These are phyloP conservation scores for Vickermania spadyakhi DNA, from an alignment of 208 protist species.

Conservation along the genomic window DNA sequence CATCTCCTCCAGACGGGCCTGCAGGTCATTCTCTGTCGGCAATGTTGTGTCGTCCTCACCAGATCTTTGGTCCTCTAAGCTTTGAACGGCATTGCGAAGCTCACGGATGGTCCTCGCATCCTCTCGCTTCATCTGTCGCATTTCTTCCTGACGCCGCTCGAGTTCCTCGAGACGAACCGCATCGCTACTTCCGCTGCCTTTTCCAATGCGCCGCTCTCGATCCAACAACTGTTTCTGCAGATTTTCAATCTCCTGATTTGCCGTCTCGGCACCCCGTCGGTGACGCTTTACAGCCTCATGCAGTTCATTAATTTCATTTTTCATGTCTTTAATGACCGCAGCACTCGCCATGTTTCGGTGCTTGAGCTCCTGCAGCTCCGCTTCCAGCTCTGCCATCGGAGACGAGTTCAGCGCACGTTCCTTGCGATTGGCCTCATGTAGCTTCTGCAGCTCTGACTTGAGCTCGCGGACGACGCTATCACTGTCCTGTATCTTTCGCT, in stretches of 20 bases:
- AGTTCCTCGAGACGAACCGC: conserved; percentile 16
- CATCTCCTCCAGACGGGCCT: conserved; percentile 8
- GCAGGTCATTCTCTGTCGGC: not conserved
- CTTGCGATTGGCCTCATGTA: not conserved
- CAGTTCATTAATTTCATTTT: conserved; percentile 3
- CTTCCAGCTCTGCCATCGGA: conserved; percentile 10
- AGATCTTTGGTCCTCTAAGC: not conserved
- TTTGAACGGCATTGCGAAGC: not conserved
- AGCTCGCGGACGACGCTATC: not conserved
- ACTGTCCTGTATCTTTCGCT: conserved; percentile 6
- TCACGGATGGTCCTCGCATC: conserved; percentile 7
- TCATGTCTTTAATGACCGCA: conserved; percentile 2
- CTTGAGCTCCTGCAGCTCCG: conserved; percentile 22
- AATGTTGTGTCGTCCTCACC: not conserved
- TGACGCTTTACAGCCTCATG: conserved; percentile 14
- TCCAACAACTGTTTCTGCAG: conserved; percentile 5
- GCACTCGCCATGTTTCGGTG: conserved; percentile 15
- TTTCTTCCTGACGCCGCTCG: conserved; percentile 12
- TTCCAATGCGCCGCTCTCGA: conserved; percentile 3
- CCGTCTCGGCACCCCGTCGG: not conserved
- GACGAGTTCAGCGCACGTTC: not conserved
- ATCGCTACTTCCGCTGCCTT: conserved; percentile 10
- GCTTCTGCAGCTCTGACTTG: not conserved
- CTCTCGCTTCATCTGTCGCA: conserved; percentile 17
- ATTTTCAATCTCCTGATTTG: conserved; percentile 12